Base-by-base conservation (phyloP, 1,284 basidiomycete species). In the Fomitopsis betulina region DNA sequence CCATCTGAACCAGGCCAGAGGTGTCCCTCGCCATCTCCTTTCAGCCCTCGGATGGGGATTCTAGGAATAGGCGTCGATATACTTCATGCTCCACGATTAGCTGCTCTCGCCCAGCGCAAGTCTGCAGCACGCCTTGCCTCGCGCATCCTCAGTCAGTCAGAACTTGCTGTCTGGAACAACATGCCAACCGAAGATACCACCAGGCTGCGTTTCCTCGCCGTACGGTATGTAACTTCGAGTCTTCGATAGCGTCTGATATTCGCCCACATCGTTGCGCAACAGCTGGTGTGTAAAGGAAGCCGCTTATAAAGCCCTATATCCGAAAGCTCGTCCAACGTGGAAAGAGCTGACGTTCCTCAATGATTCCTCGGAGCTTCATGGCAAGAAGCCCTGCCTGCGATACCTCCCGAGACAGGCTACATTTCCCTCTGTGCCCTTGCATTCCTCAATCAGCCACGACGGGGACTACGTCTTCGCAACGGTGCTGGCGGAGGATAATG, bases 211-310 rank as follows among this genome's bases (percentile, higher is more conserved):
- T 91, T 84, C 65, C 72, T 91, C 33, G 84, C 83, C 40, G 89
- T 90, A 39, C 78, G 89, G 89, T 90, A 70, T 33, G 79, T 65
- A n/a, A 35, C 53, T 56, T 49, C 7, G 23, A n/a, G 25, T 2
- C 32, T 5, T 4, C 42, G 10, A 32, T 12, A 5, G 23, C 12
- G 10, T 19, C 5, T 21, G 38, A 55, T 19, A 38, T 23, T 42
- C 7, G 19, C 40, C 54, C 12, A 45, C 21, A 25, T 54, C 27
- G 21, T 27, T 2, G 9, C 15, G 30, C 30, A 8, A 38, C 57
- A 94, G 91, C 35, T 94, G 91, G 91, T 82, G 86, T 49, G 78
- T 90, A 37, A 97, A 97, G 68, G 94, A 96, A 75, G 92, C 94
- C 0, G 86, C 89, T 0, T 96, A 94, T 77, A 96, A 97, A 71